Evolutionary conservation across 2,329 filamentous ascomycete species (phyloP), one percentile per base, ranked within the genome.

Genomic region (Ascocoryne sarcoides): DNA sequence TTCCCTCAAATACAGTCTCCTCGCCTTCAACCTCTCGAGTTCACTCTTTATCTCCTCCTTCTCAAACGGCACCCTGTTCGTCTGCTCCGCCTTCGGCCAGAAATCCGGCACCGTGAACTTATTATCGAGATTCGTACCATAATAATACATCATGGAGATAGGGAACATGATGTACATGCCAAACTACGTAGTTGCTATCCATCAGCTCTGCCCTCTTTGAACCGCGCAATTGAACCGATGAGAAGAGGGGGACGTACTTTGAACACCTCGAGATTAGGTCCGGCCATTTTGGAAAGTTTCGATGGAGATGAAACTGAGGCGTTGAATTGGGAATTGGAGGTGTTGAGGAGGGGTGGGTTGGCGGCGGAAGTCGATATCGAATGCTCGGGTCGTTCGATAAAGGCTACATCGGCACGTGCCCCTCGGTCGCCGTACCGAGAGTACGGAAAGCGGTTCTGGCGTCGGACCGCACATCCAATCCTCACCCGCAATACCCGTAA

Each of bases 91-190:
- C 57, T 81, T 86, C 19, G 92, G 92, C 92, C 92, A 98, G 71
- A 98, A 98, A 43, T 83, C 84, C 16, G 84, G 80, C 1, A 96
- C 86, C 35, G 75, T 68, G 70, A 98, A 98, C 49, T 87, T 82
- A 52, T 82, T 75, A 65, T 98, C 92, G 60, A 98, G 85, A 65
- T 98, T 98, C 42, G 89, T 95, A 61, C 92, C 92, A 65, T 96
- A 98, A 71, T 98, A 98, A 73, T 93, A 96, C 92, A 98, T 98
- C 71, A 92, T 89, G 55, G 86, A 88, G 58, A 98, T 96, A 14
- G 92, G 92, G 67, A 98, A 98, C 75, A 95, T 82, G 69, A 98
- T 82, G 70, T 98, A 98, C 75, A 93, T 85, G 69, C 90, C 89
- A 64, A 98, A 98, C 90, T 95, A 48, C 42, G 32, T 5, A 21